Evolutionary conservation across 2,329 filamentous ascomycete species (phyloP).

Genomic region (Cryphonectria radicalis): DNA sequence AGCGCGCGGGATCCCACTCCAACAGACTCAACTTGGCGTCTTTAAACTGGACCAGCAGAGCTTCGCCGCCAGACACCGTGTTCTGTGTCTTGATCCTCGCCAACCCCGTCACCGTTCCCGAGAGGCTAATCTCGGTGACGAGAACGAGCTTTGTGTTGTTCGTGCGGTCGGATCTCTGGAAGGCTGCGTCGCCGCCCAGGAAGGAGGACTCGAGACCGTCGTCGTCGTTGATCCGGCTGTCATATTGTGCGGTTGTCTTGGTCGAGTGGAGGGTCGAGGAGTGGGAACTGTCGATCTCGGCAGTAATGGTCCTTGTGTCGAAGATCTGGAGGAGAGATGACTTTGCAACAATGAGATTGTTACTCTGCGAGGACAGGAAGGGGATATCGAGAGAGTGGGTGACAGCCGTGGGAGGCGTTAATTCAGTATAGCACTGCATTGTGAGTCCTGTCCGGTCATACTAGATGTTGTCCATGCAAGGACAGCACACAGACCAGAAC

Average conservation of each 20-base stretch:
- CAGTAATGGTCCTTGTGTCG: constrained; percentile 67
- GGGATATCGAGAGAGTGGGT: constrained; percentile 82
- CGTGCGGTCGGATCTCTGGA: constrained; percentile 65
- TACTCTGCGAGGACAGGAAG: constrained; percentile 74
- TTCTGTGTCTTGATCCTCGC: constrained; percentile 74
- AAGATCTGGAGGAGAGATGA: constrained; percentile 94
- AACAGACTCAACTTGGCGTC: constrained; percentile 92
- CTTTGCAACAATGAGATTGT: constrained; percentile 89
- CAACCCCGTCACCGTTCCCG: constrained; percentile 83
- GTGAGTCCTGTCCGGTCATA: constrained; percentile 35
- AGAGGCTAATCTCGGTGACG: constrained; percentile 79
- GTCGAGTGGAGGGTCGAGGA: constrained; percentile 43
- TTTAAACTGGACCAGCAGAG: constrained; percentile 80
- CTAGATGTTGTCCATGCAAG: constrained; percentile 29
- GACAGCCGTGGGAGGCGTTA: constrained; percentile 92
- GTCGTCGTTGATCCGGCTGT: constrained; percentile 60
- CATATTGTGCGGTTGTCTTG: constrained; percentile 53
- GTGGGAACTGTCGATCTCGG: constrained; percentile 60
- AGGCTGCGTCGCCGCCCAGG: constrained; percentile 64
- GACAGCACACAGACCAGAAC: constrained; percentile 14
- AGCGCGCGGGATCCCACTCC: constrained; percentile 86
- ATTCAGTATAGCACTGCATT: constrained; percentile 98
- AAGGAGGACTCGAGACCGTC: constrained; percentile 70
- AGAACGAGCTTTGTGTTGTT: constrained; percentile 80
- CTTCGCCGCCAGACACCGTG: constrained; percentile 80